Conservation (phyloP, 306 rosid genomes). For the Dryas alaskensis region DNA sequence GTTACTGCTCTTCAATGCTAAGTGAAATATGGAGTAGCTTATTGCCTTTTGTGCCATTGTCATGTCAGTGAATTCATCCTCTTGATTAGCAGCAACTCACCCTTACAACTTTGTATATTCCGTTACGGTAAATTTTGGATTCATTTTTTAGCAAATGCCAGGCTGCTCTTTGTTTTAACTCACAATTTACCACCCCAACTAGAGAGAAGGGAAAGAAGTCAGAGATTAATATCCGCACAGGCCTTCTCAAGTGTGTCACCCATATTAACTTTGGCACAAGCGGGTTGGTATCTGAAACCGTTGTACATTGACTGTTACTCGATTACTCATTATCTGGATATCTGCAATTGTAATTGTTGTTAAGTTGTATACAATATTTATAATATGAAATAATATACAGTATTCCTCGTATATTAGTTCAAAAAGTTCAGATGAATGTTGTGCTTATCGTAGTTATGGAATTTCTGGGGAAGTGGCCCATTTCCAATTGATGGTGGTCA, state of each 20-base stretch:
- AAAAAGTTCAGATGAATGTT: conserved; percentile 15
- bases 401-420: conserved; percentile 24
- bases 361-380: conserved; percentile 33
- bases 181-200: conserved; percentile 31
- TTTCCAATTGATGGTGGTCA: not conserved
- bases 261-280: conserved; percentile 12
- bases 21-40: conserved; percentile 32
- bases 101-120: conserved; percentile 44
- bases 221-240: conserved; percentile 25
- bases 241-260: conserved; percentile 33
- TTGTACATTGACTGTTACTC: conserved; percentile 55
- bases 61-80: conserved; percentile 37
- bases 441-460: not conserved
- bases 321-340: conserved; percentile 31
- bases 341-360: conserved; percentile 50
- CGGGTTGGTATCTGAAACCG: conserved; percentile 37
- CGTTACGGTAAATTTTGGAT: conserved; percentile 43
- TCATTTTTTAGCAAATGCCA: conserved; percentile 33
- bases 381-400: conserved; percentile 34
- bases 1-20: conserved; percentile 24
- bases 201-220: conserved; percentile 20
- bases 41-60: conserved; percentile 21
- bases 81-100: conserved; percentile 34
- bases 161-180: conserved; percentile 33
- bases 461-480: not conserved